Percentiles rank a stretch among this genome's conserved stretches.
phyloP scores from a whole-genome alignment of 371 early-diverging fungal genomes.

The Entomophthora muscae region DNA sequence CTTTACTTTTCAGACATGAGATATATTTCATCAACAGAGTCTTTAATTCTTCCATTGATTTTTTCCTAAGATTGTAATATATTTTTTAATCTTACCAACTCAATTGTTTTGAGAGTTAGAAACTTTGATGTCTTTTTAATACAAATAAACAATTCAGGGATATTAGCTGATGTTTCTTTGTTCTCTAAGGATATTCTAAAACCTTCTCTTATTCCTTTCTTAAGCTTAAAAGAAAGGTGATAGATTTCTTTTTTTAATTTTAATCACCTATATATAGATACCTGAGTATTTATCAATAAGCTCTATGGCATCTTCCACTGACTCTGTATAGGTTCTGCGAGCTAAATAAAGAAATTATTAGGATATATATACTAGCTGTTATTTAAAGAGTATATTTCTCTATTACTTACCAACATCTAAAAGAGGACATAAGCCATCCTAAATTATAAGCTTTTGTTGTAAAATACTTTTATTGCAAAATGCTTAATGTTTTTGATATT shows the following conservation, averaged over 20 bases:
- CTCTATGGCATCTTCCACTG: constrained; percentile 63
- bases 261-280: constrained; percentile 12
- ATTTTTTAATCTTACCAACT: constrained; percentile 29
- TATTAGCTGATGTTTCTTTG: constrained; percentile 14
- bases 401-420: constrained; percentile 75
- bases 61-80: constrained; percentile 15
- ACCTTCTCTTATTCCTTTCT: constrained; percentile 35
- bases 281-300: constrained; percentile 35
- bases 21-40: constrained; percentile 71
- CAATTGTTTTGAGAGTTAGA: constrained; percentile 53
- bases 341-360: background rate
- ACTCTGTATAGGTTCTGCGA: constrained; percentile 57
- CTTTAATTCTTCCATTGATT: constrained; percentile 46
- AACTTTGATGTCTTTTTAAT: constrained; percentile 34
- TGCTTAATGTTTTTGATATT: constrained; percentile 2
- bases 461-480: constrained; percentile 43
- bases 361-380: background rate
- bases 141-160: constrained; percentile 37
- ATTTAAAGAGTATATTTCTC: background rate
- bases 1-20: constrained; percentile 56
- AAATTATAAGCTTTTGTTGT: too few relatives aligned
- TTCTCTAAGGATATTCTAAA: constrained; percentile 34
- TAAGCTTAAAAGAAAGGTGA: constrained; percentile 37
- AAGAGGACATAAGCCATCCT: constrained; percentile 67
- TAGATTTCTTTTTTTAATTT: constrained; percentile 22